These are phyloP conservation scores for Rhizophora mangle DNA, from an alignment of 345 rosid species.

Conservation along the genomic window DNA sequence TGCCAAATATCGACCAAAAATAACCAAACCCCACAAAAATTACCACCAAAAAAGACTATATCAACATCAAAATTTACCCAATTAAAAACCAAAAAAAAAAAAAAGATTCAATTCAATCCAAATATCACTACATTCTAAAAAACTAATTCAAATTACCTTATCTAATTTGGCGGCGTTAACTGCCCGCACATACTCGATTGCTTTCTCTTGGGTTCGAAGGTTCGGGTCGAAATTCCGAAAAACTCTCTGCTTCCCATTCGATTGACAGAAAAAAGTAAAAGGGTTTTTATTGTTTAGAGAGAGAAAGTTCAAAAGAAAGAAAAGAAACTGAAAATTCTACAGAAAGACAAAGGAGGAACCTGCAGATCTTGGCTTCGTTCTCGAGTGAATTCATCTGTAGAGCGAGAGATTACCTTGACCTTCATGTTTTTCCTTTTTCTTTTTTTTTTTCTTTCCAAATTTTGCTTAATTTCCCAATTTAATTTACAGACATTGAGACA, in stretches of 20 bases:
- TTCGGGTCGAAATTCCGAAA: slow-evolving; percentile 82
- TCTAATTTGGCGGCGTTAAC: slow-evolving; percentile 90
- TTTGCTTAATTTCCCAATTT: no score
- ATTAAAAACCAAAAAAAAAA: background rate
- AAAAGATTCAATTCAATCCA: background rate
- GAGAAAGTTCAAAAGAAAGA: background rate
- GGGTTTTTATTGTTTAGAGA: background rate
- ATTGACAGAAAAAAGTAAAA: background rate
- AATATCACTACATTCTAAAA: background rate
- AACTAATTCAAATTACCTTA: slow-evolving; percentile 40
- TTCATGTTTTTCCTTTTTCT: slow-evolving; percentile 37
- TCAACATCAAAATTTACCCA: no score
- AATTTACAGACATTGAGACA: no score
- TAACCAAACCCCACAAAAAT: background rate
- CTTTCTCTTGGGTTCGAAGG: slow-evolving; percentile 81
- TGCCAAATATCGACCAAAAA: slow-evolving; percentile 59
- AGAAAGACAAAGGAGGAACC: slow-evolving; percentile 27
- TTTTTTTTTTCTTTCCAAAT: background rate
- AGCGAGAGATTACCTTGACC: slow-evolving; percentile 80
- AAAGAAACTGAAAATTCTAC: background rate
- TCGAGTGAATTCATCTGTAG: slow-evolving; percentile 86
- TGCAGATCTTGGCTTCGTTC: slow-evolving; percentile 95
- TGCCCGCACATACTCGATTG: slow-evolving; percentile 81
- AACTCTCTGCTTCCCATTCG: slow-evolving; percentile 51
- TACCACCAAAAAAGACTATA: no score